Evolutionary conservation across 805 yeast genomes (phyloP), one percentile per base, ranked within the genome.

Genomic region (Lipomyces oligophaga): DNA sequence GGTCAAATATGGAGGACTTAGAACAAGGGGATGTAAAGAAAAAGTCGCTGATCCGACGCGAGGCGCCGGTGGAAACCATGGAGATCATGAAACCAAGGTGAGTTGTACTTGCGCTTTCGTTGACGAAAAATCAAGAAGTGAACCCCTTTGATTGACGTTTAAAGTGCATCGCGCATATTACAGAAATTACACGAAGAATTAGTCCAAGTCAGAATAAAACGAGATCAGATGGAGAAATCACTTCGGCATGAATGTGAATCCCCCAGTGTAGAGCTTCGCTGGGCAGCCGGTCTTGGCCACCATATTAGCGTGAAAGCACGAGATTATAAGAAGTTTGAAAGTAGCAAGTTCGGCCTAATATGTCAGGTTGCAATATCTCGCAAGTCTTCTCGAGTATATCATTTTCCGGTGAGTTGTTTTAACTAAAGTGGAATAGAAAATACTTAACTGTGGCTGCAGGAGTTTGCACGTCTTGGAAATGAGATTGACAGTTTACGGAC

Each of bases 391-490:
- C 38, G 52, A 11, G 42, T 46, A 15, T 50, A 50, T 39, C 52
- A 50, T 32, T 20, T 47, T 26, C 46, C 41, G 19, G 47, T 40
- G 25, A 16, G 45, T 35, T 13, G 21, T n/a, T 8, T 8, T 11
- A 26, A 10, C 30, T 10, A 10, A 10, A 10, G 30, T 8, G 8
- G 30, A 26, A 26, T 8, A 13, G 13, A 13, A 26, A 26, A 8
- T 26, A 13, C 13, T 10, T 13, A 10, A 26, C 8, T 26, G 30
- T 13, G 8, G 30, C 30, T 10, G n/a, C 21, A 48, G 49, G 21
- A 28, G 24, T 80, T 88, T 79, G 63, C 71, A 0, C 57, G 67
- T 0, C 68, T 85, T 22, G 84, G 84, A 0, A 59, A 66, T 4
- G 60, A 63, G 3, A 64, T 82, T 13, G 76, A 77, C 19, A 60